Conservation (phyloP, 345 rosid genomes). For the Raphanus raphanistrum region DNA sequence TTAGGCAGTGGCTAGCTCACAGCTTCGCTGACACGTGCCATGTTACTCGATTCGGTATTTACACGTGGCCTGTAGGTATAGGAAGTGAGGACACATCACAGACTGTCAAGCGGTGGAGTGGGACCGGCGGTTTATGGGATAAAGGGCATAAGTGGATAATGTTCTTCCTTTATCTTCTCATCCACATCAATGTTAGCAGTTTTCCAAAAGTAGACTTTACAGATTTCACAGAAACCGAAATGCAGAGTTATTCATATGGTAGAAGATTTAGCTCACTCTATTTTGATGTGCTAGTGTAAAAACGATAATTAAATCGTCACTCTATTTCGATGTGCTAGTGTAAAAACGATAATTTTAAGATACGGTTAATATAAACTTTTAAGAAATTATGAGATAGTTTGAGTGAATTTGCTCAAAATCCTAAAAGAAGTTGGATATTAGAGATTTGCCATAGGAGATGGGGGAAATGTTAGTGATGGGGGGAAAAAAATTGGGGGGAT, state of each 20-base stretch:
- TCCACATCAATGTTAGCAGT: not conserved
- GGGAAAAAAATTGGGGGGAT: no score
- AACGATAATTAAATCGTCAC: no score
- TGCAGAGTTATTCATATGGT: not conserved
- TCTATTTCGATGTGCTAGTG: no score
- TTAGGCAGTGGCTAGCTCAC: not conserved
- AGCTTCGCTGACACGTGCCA: conserved; percentile 20
- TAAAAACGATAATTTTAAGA: no score
- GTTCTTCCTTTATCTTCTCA: not conserved
- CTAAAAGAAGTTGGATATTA: no score
- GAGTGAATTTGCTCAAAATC: no score
- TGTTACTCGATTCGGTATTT: not conserved
- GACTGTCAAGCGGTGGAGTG: conserved; percentile 36
- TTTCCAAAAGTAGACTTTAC: conserved; percentile 20
- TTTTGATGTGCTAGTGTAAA: no score
- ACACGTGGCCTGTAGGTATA: conserved; percentile 25
- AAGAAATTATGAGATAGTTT: no score
- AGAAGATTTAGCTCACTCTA: no score
- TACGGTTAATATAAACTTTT: no score
- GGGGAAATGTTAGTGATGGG: no score
- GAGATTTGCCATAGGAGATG: no score
- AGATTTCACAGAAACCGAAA: not conserved
- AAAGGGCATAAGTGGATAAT: conserved; percentile 27
- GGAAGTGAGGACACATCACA: conserved; percentile 30
- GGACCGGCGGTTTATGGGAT: conserved; percentile 9